Evolutionary conservation across 495 filamentous ascomycete genomes (phyloP).

Genomic region (Penicillium malachiteum): DNA sequence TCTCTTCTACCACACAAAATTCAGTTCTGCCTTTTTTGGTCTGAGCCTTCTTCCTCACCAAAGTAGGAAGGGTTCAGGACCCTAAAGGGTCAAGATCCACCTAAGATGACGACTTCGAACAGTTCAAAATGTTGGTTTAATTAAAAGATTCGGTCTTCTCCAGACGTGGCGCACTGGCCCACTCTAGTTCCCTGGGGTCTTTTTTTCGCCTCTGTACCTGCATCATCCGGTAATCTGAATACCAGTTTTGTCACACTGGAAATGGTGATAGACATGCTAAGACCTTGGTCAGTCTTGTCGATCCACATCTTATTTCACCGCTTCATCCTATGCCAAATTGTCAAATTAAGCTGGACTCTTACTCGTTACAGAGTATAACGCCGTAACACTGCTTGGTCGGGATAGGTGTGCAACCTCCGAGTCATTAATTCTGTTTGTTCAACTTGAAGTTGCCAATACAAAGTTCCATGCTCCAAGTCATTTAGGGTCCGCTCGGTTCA

Average conservation of each 20-base stretch:
- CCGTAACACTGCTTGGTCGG: no score
- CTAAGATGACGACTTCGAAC: background rate
- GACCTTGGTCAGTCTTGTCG: slow-evolving; percentile 1
- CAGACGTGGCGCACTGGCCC: background rate
- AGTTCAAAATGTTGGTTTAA: background rate
- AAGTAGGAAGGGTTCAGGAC: background rate
- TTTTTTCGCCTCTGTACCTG: background rate
- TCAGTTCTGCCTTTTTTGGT: background rate
- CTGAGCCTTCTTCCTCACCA: background rate
- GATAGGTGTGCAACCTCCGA: no score
- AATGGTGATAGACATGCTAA: slow-evolving; percentile 11
- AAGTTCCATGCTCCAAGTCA: no score
- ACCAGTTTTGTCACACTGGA: background rate
- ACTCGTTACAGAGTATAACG: no score
- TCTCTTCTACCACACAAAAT: background rate
- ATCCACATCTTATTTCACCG: slow-evolving; percentile 24
- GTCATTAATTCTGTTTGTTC: no score
- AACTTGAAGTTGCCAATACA: no score
- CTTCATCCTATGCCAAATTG: slow-evolving; percentile 13
- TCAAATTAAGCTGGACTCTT: no score
- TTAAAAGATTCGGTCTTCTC: background rate
- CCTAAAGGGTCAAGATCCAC: background rate
- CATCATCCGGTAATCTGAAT: background rate
- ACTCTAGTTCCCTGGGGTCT: background rate
- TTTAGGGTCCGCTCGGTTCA: no score